Percentiles rank a stretch among this genome's conserved stretches.
Conservation (phyloP, 2,329 filamentous ascomycete genomes). For the Clonostachys rosea region DNA sequence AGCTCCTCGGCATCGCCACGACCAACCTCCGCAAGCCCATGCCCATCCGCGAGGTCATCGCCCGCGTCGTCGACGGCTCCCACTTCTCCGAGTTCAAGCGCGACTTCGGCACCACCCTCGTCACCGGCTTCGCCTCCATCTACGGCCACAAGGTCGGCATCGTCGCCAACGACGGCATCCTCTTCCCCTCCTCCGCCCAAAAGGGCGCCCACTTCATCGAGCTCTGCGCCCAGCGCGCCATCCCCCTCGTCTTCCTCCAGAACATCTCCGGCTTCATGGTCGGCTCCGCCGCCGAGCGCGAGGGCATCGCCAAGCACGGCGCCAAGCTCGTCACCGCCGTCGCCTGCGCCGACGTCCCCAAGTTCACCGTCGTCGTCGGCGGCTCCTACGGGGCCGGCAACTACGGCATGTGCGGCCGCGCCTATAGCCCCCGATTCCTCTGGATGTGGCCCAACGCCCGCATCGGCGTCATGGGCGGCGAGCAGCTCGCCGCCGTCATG, state of each 20-base stretch:
- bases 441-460: slow-evolving; percentile 99
- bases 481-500: slow-evolving; percentile 92
- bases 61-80: slow-evolving; percentile 86
- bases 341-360: slow-evolving; percentile 88
- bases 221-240: slow-evolving; percentile 82
- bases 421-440: slow-evolving; percentile 85
- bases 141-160: slow-evolving; percentile 90
- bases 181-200: slow-evolving; percentile 82
- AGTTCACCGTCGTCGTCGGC: slow-evolving; percentile 95
- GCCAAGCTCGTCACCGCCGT: slow-evolving; percentile 96
- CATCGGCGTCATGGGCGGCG: slow-evolving; percentile 92
- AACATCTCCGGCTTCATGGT: slow-evolving; percentile 99
- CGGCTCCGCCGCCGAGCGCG: slow-evolving; percentile 83
- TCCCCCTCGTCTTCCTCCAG: slow-evolving; percentile 89
- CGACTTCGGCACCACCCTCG: slow-evolving; percentile 81
- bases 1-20: slow-evolving; percentile 84
- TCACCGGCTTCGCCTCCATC: slow-evolving; percentile 87
- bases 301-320: slow-evolving; percentile 96
- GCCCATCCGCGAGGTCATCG: slow-evolving; percentile 84
- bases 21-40: slow-evolving; percentile 85
- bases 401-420: slow-evolving; percentile 96
- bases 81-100: slow-evolving; percentile 93
- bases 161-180: slow-evolving; percentile 91
- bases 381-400: slow-evolving; percentile 91
- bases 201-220: slow-evolving; percentile 98